Conservation (phyloP, 371 early-diverging fungal species). For the Rhizopus arrhizus region DNA sequence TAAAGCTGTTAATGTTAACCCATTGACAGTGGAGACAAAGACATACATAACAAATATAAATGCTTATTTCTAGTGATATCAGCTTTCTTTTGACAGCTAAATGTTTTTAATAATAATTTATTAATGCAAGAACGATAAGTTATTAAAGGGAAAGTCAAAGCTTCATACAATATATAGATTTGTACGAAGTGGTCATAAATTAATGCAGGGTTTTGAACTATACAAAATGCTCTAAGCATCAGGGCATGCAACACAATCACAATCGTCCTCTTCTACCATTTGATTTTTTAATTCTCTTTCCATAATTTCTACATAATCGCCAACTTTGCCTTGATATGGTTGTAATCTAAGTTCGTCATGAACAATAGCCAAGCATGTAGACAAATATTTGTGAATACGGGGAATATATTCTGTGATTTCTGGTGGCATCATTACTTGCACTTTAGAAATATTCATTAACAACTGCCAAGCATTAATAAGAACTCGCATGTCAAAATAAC, state of each 20-base stretch:
- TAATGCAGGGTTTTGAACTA: too few species aligned
- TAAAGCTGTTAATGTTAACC: too few species aligned
- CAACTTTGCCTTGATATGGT: slow-evolving; percentile 28
- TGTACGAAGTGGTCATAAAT: too few species aligned
- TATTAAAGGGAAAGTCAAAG: too few species aligned
- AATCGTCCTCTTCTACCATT: slow-evolving; percentile 23
- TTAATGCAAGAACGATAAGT: too few species aligned
- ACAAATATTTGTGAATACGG: slow-evolving; percentile 20
- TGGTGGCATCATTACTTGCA: slow-evolving; percentile 8
- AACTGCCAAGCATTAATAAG: slow-evolving; percentile 34
- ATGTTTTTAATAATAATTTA: too few species aligned
- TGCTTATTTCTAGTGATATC: too few species aligned
- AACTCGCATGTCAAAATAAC: slow-evolving; percentile 36
- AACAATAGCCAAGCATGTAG: slow-evolving; percentile 15
- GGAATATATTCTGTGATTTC: slow-evolving; percentile 17
- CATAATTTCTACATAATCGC: slow-evolving; percentile 25
- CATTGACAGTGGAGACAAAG: too few species aligned
- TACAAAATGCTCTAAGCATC: slow-evolving; percentile 13
- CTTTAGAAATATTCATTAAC: slow-evolving; percentile 18
- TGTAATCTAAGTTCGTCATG: slow-evolving; percentile 24
- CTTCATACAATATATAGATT: too few species aligned
- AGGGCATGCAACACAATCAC: slow-evolving; percentile 31
- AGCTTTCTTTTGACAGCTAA: too few species aligned
- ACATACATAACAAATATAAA: too few species aligned
- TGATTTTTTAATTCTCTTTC: slow-evolving; percentile 22